phyloP scores from a whole-genome alignment of 768 basidiomycete species.

The Naganishia kalamii region DNA sequence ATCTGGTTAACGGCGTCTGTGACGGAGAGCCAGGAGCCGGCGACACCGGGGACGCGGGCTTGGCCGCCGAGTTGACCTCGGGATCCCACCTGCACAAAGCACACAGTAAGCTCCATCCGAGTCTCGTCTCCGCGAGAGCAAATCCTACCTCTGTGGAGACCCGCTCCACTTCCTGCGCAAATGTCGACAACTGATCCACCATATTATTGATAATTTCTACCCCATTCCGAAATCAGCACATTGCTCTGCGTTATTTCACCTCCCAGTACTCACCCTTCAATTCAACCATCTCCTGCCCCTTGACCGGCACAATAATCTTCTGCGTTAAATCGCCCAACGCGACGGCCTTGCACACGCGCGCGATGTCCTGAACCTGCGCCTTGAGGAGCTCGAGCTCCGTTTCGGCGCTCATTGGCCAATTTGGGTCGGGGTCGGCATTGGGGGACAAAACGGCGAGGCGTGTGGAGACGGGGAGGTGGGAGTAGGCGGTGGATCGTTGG shows the following conservation, averaged over 20 bases:
- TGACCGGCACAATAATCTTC: conserved; percentile 71
- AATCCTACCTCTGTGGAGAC: conserved; percentile 52
- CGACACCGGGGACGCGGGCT: conserved; percentile 81
- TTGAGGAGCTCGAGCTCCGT: conserved; percentile 71
- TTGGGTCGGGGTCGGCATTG: neutral
- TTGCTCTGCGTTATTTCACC: neutral
- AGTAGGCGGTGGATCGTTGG: neutral
- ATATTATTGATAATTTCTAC: conserved; percentile 57
- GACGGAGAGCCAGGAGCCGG: conserved; percentile 87
- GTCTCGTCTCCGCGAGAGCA: neutral
- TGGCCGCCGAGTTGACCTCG: conserved; percentile 72
- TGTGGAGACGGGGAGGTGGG: neutral
- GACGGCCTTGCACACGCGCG: conserved; percentile 72
- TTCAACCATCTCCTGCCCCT: conserved; percentile 72
- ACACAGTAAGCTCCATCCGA: conserved; percentile 19
- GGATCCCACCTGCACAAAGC: conserved; percentile 40
- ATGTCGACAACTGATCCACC: conserved; percentile 72
- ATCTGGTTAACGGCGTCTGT: conserved; percentile 74
- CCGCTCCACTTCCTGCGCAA: conserved; percentile 85
- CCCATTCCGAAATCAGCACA: conserved; percentile 39
- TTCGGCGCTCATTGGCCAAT: conserved; percentile 38
- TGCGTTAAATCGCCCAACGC: conserved; percentile 68
- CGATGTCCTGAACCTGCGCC: conserved; percentile 76
- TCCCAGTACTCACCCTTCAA: conserved; percentile 53
- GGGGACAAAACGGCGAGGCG: neutral